These are phyloP conservation scores for Jackrogersella minutella DNA, from an alignment of 495 filamentous ascomycete genomes.

Conservation along the genomic window DNA sequence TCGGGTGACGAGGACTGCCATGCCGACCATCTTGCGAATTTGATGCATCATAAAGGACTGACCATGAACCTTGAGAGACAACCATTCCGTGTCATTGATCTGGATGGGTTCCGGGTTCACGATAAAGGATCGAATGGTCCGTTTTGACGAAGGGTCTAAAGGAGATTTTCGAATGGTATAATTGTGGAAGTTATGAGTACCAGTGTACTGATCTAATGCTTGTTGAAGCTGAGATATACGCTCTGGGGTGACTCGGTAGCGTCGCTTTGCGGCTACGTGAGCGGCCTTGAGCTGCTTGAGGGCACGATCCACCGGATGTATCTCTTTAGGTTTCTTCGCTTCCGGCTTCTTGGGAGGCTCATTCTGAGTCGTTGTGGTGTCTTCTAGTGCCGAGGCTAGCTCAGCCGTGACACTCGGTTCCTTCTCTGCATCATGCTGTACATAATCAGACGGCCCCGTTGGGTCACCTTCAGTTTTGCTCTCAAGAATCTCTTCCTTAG, in stretches of 20 bases:
- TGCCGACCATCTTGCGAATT: constrained; percentile 97
- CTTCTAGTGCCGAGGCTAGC: constrained; percentile 11
- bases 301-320: constrained; percentile 64
- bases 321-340: constrained; percentile 38
- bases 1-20: constrained; percentile 83
- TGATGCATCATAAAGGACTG: constrained; percentile 99
- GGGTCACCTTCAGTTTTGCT: constrained; percentile 1
- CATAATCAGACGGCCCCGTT: constrained; percentile 13
- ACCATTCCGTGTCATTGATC: constrained; percentile 92
- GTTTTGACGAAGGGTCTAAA: constrained; percentile 81
- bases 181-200: constrained; percentile 92
- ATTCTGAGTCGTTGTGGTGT: constrained; percentile 5
- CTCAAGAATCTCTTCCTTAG: constrained; percentile 15
- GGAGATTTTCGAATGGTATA: constrained; percentile 88
- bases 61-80: constrained; percentile 93
- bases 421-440: constrained; percentile 7
- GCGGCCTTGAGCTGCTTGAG: constrained; percentile 79
- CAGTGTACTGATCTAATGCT: constrained; percentile 73
- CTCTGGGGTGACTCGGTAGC: constrained; percentile 77
- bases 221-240: constrained; percentile 77
- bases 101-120: constrained; percentile 74
- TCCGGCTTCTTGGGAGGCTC: constrained; percentile 21
- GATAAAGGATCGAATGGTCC: constrained; percentile 88
- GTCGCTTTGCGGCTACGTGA: constrained; percentile 76
- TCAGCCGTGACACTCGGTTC: constrained; percentile 18